Base-by-base conservation (phyloP, 306 rosid genomes). In the Ziziphus jujuba region DNA sequence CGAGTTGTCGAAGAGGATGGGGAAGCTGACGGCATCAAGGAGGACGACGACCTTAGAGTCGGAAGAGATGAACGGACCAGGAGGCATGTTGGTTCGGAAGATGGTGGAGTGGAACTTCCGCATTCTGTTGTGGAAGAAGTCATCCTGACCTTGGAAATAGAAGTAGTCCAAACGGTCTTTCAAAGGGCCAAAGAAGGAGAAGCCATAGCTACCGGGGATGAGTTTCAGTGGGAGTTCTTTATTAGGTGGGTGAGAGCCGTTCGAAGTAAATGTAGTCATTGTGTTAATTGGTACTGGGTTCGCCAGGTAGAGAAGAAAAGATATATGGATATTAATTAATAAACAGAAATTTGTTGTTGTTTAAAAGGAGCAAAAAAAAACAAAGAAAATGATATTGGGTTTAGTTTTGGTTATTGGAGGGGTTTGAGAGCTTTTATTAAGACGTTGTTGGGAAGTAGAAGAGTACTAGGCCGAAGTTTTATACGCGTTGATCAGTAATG, bases 61-160 rank as follows among this genome's bases (percentile, higher is more conserved):
- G 9, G 79, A 74, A 31, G 97, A 67, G 6, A 87, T 77, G 84
- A 91, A 81, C 2, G 88, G 76, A 0, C 97, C 96, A 0, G 96
- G 97, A 0, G 96, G 96, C 92, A 88, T 83, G 80, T 91, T 91
- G 63, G 88, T 76, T 0, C 89, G 78, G 53, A 91, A 71, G 6
- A 91, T 89, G 0, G 97, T 88, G 73, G 97, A 91, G 1, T 62
- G 19, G 77, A 82, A 44, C 2, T 67, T 61, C 0, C 60, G 15
- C 58, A 91, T 81, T 15, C 84, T 40, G 2, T 85, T 3, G 28
- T 61, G 44, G 85, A 91, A 88, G 85, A 84, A 91, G 2, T 66
- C 43, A 48, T 86, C 85, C 0, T 48, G 61, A 25, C 97, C 96
- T 75, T 88, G 89, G 61, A 40, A 24, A 85, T 91, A 91, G 75